Conservation (phyloP, 2,329 filamentous ascomycete genomes). For the Diplodia intermedia region DNA sequence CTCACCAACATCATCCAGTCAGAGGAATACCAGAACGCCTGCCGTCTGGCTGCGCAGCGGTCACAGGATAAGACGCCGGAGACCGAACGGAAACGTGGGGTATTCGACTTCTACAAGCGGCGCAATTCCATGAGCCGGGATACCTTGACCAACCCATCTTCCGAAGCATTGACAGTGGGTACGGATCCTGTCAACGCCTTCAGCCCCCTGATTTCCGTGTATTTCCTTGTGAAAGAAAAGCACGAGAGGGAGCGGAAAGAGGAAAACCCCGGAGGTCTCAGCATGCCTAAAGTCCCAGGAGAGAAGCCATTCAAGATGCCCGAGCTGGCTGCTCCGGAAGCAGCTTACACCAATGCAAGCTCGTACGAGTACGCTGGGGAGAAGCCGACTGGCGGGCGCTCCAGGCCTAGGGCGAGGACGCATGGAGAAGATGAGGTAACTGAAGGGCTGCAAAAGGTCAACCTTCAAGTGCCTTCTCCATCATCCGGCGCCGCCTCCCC, state of each 20-base stretch:
- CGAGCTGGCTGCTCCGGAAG: slow-evolving; percentile 80
- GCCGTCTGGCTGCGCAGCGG: slow-evolving; percentile 73
- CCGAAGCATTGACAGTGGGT: slow-evolving; percentile 81
- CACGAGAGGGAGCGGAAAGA: slow-evolving; percentile 75
- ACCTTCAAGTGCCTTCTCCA: slow-evolving; percentile 58
- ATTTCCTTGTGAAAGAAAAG: slow-evolving; percentile 96
- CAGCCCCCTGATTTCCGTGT: slow-evolving; percentile 89
- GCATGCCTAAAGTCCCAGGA: slow-evolving; percentile 63
- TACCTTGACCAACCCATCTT: slow-evolving; percentile 81
- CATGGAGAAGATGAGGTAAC: slow-evolving; percentile 92
- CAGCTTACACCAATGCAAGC: slow-evolving; percentile 85
- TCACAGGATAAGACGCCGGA: slow-evolving; percentile 63
- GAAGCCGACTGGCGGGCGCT: slow-evolving; percentile 81
- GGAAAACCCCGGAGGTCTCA: slow-evolving; percentile 64
- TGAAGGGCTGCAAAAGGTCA: slow-evolving; percentile 73
- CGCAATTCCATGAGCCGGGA: slow-evolving; percentile 91
- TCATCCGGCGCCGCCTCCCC: slow-evolving; percentile 50
- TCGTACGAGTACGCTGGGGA: slow-evolving; percentile 90
- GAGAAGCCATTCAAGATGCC: slow-evolving; percentile 69
- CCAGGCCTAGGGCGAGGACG: slow-evolving; percentile 84
- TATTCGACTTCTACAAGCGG: slow-evolving; percentile 97
- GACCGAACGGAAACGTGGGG: slow-evolving; percentile 81
- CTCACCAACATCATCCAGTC: slow-evolving; percentile 88
- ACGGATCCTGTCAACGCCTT: slow-evolving; percentile 92
- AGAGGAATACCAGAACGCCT: slow-evolving; percentile 87